Conservation (phyloP, 140 eudicot genomes). For the Artemisia princeps region DNA sequence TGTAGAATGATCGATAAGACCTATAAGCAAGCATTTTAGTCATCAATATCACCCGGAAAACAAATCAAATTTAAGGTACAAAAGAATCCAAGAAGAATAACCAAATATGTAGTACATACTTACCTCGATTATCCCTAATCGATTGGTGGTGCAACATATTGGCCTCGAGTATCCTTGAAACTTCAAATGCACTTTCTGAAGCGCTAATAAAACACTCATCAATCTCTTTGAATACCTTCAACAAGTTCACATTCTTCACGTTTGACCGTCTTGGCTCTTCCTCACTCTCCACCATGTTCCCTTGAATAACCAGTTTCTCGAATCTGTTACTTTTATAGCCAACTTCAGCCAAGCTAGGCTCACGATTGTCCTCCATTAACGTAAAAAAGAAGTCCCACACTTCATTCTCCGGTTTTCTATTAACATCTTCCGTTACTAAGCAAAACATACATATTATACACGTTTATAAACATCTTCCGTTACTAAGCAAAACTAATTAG, state of each 20-base stretch:
- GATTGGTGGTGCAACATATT: slow-evolving; percentile 59
- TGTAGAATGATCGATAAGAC: slow-evolving; percentile 59
- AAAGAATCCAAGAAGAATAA: neutral
- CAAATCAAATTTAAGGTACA: neutral
- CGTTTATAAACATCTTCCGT: too few relatives aligned
- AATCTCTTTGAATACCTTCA: slow-evolving; percentile 42
- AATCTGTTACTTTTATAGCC: slow-evolving; percentile 18
- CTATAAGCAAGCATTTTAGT: slow-evolving; percentile 26
- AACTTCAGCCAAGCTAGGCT: slow-evolving; percentile 22
- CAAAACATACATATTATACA: too few relatives aligned
- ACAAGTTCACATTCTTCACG: slow-evolving; percentile 33
- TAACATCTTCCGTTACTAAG: too few relatives aligned
- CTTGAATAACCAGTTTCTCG: slow-evolving; percentile 23
- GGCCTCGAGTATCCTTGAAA: slow-evolving; percentile 60
- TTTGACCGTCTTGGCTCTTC: slow-evolving; percentile 12
- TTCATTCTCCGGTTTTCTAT: neutral
- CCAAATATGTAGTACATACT: neutral
- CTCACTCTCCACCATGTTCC: slow-evolving; percentile 21
- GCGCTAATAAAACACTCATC: slow-evolving; percentile 67
- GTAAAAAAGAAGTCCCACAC: slow-evolving; percentile 47
- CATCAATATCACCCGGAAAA: neutral
- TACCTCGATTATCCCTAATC: slow-evolving; percentile 56
- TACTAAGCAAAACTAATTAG: too few relatives aligned
- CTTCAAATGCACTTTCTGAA: slow-evolving; percentile 57
- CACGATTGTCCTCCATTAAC: slow-evolving; percentile 26